A percentile compares a stretch with the other conserved stretches of the same genome.
phyloP scores from a whole-genome alignment of 768 basidiomycete species.

The Russula dissimulans region DNA sequence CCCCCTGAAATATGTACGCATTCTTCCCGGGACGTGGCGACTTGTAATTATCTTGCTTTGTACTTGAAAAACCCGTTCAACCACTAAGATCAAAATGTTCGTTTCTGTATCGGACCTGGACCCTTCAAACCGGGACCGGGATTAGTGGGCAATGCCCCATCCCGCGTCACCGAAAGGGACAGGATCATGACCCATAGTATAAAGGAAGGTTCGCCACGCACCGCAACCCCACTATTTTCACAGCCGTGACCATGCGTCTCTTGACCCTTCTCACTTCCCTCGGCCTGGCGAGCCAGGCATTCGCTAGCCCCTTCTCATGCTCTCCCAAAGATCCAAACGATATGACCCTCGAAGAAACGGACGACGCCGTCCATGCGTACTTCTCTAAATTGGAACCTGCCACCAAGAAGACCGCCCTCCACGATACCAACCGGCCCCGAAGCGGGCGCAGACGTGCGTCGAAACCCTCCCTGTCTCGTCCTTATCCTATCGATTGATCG shows the following conservation, averaged over 20 bases:
- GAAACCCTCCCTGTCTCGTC: not conserved
- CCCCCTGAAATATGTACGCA: not conserved
- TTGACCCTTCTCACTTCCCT: not conserved
- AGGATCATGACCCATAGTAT: not conserved
- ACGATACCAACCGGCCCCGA: conserved; percentile 15
- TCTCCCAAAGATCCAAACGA: not conserved
- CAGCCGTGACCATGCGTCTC: conserved; percentile 1
- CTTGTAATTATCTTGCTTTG: not conserved
- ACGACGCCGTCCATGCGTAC: conserved; percentile 2
- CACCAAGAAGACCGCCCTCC: conserved; percentile 1
- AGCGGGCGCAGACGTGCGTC: conserved; percentile 13
- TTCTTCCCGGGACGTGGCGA: not conserved
- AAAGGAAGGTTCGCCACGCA: not conserved
- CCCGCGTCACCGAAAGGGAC: too few species aligned
- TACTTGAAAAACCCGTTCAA: not conserved
- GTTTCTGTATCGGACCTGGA: not conserved
- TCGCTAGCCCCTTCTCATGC: not conserved
- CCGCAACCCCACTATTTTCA: not conserved
- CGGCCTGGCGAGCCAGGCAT: not conserved
- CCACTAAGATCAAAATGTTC: not conserved
- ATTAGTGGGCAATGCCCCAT: not conserved
- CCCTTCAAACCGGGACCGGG: not conserved
- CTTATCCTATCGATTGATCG: too few species aligned
- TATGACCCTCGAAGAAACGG: not conserved
- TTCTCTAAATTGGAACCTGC: conserved; percentile 4